phyloP scores from a whole-genome alignment of 495 filamentous ascomycete genomes.

The Aspergillus biplanus region DNA sequence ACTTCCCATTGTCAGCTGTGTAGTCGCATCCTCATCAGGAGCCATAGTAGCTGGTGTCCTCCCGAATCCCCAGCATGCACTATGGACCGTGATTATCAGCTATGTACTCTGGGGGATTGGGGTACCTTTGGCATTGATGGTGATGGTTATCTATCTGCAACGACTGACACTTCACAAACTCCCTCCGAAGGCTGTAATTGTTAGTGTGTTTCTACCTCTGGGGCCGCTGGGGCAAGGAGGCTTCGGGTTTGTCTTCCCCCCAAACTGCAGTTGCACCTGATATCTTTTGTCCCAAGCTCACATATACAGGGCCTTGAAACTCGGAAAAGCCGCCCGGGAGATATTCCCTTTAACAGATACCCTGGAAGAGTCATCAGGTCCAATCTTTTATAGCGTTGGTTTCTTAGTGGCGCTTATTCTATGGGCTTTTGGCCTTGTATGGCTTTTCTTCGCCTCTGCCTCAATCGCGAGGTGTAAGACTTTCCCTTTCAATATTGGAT shows the following conservation, averaged over 20 bases:
- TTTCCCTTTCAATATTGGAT: slow-evolving; percentile 70
- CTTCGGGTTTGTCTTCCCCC: slow-evolving; percentile 40
- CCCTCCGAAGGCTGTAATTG: slow-evolving; percentile 61
- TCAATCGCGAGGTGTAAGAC: slow-evolving; percentile 37
- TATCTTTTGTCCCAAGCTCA: not conserved
- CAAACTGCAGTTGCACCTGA: not conserved
- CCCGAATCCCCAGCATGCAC: slow-evolving; percentile 52
- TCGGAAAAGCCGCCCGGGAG: slow-evolving; percentile 54
- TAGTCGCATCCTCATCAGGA: slow-evolving; percentile 63
- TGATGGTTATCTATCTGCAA: slow-evolving; percentile 64
- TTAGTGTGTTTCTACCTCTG: slow-evolving; percentile 63
- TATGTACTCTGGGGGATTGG: slow-evolving; percentile 67
- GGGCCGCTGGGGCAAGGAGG: slow-evolving; percentile 64
- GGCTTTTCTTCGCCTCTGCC: slow-evolving; percentile 61
- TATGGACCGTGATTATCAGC: slow-evolving; percentile 58
- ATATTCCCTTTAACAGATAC: slow-evolving; percentile 56
- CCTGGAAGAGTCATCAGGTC: slow-evolving; percentile 46
- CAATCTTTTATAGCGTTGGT: slow-evolving; percentile 57
- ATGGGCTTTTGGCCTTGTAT: slow-evolving; percentile 65
- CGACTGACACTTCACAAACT: slow-evolving; percentile 60
- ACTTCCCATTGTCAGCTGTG: slow-evolving; percentile 60
- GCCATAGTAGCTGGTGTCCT: slow-evolving; percentile 58
- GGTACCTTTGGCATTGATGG: slow-evolving; percentile 55
- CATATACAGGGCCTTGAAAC: slow-evolving; percentile 47
- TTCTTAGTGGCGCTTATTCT: slow-evolving; percentile 55